Conservation (phyloP, 331 rosid species). For the Saraca asoca region DNA sequence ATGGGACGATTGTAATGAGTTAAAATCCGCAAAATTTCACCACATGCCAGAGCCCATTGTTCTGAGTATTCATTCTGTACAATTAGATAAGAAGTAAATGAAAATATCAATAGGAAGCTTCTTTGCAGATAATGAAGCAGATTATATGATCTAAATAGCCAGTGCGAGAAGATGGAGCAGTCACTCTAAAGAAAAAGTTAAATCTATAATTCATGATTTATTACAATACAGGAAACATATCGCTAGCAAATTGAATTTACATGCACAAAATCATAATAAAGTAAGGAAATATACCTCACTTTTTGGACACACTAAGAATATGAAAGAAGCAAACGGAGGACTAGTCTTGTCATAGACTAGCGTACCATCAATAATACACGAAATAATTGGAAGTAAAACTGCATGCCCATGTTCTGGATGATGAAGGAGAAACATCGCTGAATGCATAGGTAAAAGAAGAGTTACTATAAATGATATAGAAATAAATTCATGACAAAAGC, state of each 20-base stretch:
- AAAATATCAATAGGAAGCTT: slow-evolving; percentile 6
- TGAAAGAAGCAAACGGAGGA: slow-evolving; percentile 92
- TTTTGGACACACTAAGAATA: slow-evolving; percentile 84
- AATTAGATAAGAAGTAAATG: slow-evolving; percentile 27
- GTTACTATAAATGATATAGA: slow-evolving; percentile 36
- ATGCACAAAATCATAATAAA: slow-evolving; percentile 20
- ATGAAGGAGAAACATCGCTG: slow-evolving; percentile 93
- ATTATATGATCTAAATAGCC: no score
- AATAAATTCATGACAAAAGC: slow-evolving; percentile 15
- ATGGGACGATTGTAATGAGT: slow-evolving; percentile 98
- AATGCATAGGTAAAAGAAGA: slow-evolving; percentile 40
- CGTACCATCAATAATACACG: slow-evolving; percentile 86
- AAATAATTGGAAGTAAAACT: slow-evolving; percentile 93
- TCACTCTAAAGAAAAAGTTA: no score
- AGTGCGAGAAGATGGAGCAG: no score
- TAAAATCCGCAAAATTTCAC: slow-evolving; percentile 89
- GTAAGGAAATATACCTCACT: slow-evolving; percentile 56
- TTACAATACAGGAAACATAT: slow-evolving; percentile 5
- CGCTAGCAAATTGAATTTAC: not conserved
- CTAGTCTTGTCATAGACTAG: slow-evolving; percentile 67
- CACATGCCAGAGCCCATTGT: slow-evolving; percentile 98
- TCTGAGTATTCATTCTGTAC: slow-evolving; percentile 90
- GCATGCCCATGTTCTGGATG: slow-evolving; percentile 99
- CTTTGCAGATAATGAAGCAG: not conserved
- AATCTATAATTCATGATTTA: not conserved